Conservation (phyloP, 352 stramenopile species). For the Phytophthora citricola region DNA sequence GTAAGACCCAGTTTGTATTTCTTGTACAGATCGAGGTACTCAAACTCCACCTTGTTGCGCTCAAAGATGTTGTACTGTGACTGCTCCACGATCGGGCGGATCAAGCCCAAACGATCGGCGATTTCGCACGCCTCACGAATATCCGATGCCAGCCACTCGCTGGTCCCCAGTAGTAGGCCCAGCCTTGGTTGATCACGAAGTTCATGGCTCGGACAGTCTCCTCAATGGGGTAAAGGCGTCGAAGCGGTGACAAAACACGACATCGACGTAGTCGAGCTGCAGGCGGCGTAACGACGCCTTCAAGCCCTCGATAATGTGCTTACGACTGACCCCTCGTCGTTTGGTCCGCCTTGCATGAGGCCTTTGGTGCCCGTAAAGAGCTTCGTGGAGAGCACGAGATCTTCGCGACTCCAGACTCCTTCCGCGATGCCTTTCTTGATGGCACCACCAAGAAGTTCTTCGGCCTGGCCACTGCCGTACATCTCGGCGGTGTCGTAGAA, state of each 20-base stretch:
- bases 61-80: slow-evolving; percentile 8
- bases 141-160: neutral
- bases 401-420: slow-evolving; percentile 1
- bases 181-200: slow-evolving; percentile 1
- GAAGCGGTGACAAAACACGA: slow-evolving; percentile 1
- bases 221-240: slow-evolving; percentile 1
- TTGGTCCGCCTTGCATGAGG: neutral
- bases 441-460: slow-evolving; percentile 1
- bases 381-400: slow-evolving; percentile 4
- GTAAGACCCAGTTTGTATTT: slow-evolving; percentile 15
- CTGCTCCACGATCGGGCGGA: neutral
- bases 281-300: slow-evolving; percentile 1
- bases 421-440: neutral
- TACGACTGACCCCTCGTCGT: neutral
- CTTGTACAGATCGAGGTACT: slow-evolving; percentile 8
- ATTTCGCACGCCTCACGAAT: neutral
- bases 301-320: slow-evolving; percentile 4
- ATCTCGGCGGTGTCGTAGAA: slow-evolving; percentile 6
- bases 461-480: neutral
- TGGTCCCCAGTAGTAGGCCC: neutral
- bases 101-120: slow-evolving; percentile 2
- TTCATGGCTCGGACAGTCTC: slow-evolving; percentile 1
- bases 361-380: neutral
- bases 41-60: slow-evolving; percentile 4
- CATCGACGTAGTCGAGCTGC: neutral